These are phyloP conservation scores for Aspergillus aculeatus DNA, from an alignment of 2,329 filamentous ascomycete genomes.

Conservation along the genomic window DNA sequence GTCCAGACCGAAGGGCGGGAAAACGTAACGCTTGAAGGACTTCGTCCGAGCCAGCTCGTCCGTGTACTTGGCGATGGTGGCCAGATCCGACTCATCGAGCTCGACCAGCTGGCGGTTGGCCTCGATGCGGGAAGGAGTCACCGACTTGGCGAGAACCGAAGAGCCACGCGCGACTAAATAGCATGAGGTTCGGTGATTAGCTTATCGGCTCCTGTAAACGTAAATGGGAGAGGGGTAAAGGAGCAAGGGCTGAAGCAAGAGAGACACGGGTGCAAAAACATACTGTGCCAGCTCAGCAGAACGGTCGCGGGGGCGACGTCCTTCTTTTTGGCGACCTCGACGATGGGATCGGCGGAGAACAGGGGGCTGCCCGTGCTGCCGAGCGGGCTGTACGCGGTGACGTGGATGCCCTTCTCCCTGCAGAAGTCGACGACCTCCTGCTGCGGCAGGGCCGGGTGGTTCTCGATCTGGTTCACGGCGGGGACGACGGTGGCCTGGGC, in stretches of 20 bases:
- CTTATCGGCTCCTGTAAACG: too few species aligned
- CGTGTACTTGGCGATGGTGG: conserved; percentile 38
- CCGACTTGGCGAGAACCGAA: conserved; percentile 44
- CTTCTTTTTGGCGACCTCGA: conserved; percentile 42
- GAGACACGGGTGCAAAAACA: conserved; percentile 11
- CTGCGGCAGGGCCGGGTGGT: conserved; percentile 68
- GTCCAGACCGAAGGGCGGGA: conserved; percentile 66
- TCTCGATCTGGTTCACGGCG: conserved; percentile 77
- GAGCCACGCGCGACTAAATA: conserved; percentile 39
- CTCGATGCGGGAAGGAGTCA: conserved; percentile 42
- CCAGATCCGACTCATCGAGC: conserved; percentile 40
- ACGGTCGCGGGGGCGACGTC: conserved; percentile 40
- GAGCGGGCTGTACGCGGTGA: conserved; percentile 53
- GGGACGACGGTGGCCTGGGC: conserved; percentile 61
- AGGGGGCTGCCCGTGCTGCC: conserved; percentile 45
- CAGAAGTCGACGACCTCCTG: conserved; percentile 53
- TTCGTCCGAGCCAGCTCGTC: conserved; percentile 34
- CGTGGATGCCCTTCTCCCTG: conserved; percentile 50
- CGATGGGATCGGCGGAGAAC: conserved; percentile 42
- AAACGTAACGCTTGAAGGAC: conserved; percentile 54
- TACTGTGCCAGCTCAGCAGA: conserved; percentile 47
- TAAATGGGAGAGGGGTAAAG: too few species aligned
- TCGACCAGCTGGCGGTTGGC: conserved; percentile 41
- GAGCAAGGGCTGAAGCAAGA: too few species aligned
- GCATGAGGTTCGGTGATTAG: not conserved